Percentiles rank a stretch among this genome's conserved stretches.
Evolutionary conservation across 164 flowering plant species (phyloP).

Genomic region (Vitis rupestris): DNA sequence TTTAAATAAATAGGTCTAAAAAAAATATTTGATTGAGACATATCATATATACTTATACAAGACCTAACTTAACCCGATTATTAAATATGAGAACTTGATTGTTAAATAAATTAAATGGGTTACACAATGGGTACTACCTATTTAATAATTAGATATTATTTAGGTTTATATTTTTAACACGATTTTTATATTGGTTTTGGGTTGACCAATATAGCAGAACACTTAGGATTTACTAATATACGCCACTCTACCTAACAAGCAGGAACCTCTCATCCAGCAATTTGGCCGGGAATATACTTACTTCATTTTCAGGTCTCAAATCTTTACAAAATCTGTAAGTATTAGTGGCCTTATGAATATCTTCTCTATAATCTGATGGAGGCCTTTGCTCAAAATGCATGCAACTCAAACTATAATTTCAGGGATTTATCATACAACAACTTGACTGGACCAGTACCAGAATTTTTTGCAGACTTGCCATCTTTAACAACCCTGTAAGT

Average conservation of each 20-base stretch:
- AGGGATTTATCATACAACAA: conserved; percentile 35
- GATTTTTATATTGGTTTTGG: too few species aligned
- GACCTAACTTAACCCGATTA: too few species aligned
- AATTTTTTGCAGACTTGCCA: conserved; percentile 20
- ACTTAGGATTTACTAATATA: background rate
- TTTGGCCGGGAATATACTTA: conserved; percentile 31
- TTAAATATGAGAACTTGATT: too few species aligned
- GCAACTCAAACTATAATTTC: conserved; percentile 1
- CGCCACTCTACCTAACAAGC: conserved; percentile 3
- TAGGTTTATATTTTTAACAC: too few species aligned
- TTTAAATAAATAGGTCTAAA: too few species aligned
- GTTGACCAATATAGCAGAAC: too few species aligned
- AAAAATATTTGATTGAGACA: too few species aligned
- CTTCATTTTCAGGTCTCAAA: conserved; percentile 24
- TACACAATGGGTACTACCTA: too few species aligned
- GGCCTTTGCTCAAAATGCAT: background rate
- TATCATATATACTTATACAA: too few species aligned
- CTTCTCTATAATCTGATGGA: too few species aligned
- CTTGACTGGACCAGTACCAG: conserved; percentile 31
- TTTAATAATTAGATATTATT: too few species aligned
- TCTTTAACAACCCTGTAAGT: conserved; percentile 36
- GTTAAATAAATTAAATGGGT: too few species aligned
- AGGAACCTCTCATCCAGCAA: background rate
- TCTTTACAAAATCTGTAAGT: conserved; percentile 34
- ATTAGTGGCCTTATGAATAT: background rate